Percentiles rank a stretch among this genome's conserved stretches.
Conservation (phyloP, 2,329 filamentous ascomycete species). For the Teratosphaeria viscida region DNA sequence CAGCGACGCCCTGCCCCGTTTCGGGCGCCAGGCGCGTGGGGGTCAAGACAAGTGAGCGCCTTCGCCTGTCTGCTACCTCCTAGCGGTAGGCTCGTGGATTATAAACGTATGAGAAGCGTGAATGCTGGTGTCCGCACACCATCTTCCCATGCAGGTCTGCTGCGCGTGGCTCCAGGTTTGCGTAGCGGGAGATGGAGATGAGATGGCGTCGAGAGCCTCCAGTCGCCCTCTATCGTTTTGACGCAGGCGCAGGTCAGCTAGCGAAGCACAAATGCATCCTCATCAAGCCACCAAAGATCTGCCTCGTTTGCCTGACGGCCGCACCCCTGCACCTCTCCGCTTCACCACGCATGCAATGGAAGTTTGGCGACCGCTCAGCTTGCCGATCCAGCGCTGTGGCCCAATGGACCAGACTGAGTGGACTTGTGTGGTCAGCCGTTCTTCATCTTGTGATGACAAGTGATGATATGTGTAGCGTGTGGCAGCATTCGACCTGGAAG, state of each 20-base stretch:
- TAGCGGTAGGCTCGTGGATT: background rate
- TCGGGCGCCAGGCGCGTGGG: background rate
- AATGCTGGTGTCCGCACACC: background rate
- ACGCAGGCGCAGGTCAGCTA: background rate
- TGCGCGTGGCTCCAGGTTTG: background rate
- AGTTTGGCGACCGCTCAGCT: background rate
- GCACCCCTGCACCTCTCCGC: background rate
- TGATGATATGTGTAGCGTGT: background rate
- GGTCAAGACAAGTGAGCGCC: background rate
- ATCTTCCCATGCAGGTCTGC: no score
- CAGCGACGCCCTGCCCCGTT: background rate
- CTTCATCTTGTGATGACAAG: background rate
- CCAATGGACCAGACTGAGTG: background rate
- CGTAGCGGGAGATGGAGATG: background rate
- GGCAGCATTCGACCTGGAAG: background rate
- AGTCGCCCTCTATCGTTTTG: background rate
- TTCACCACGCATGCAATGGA: background rate
- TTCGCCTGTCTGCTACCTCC: background rate
- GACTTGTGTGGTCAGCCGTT: background rate
- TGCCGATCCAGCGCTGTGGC: background rate
- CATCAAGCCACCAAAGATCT: background rate
- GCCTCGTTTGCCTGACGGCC: background rate
- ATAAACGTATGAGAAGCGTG: background rate
- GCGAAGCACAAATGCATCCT: background rate
- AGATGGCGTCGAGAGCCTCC: background rate